Evolutionary conservation across 148 eudicot genomes (phyloP), one percentile per base, ranked within the genome.

Genomic region (Polygonum aviculare): DNA sequence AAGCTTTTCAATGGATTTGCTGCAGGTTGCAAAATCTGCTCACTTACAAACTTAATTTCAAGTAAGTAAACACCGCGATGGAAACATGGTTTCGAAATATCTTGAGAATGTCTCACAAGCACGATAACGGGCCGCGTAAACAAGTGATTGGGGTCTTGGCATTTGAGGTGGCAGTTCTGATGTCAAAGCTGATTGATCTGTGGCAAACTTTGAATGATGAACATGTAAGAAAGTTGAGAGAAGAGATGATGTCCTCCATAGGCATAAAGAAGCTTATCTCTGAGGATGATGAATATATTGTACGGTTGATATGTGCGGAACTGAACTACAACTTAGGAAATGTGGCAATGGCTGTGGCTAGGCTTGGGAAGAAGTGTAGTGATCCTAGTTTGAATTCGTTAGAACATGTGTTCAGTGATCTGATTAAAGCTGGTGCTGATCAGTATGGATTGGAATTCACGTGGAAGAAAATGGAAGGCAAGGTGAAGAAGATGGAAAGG

Each of bases 31-130:
- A 22, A 19, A 19, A 22, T 18, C 62, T n/a, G 62, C 12, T 55
- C 19, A 55, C 12, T 19, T 57, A 9, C 11, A 40, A 7, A 35
- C 45, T 3, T 18, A 36, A 70, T 19, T 38, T 67, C 72, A 33
- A 67, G 72, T 67, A 33, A 38, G 22, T 38, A 77, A 72, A 84
- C 72, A 88, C 87, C 90, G 90, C 83, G 19, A 84, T 82, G 5
- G 84, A 89, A 40, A 87, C 90, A n/a, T 89, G 93, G 93, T 84
- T 89, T 74, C 86, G 84, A 12, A 78, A 77, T 81, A 72, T 89
- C 8, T 89, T 87, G 93, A 83, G 60, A 82, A 62, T 80, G 38
- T 84, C 81, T 36, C 79, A 76, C 31, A 90, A 88, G 79, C 82
- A 80, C 14, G 85, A 80, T 1, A 52, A 33, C 35, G 80, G 77